Conservation (phyloP, 78 protist genomes). For the Capsaspora owczarzaki region DNA sequence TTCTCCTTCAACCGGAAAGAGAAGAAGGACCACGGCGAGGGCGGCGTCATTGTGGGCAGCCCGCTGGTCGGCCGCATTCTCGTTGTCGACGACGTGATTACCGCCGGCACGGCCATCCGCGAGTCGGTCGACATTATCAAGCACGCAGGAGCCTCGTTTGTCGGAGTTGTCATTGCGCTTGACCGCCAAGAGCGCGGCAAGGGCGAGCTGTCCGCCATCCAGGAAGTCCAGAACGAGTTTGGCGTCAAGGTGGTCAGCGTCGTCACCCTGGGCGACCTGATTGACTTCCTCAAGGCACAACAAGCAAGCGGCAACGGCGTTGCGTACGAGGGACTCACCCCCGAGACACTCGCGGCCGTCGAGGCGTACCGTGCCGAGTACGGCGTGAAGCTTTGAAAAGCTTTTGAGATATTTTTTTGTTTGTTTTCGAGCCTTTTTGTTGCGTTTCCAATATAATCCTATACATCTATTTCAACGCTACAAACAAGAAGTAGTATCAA, state of each 20-base stretch:
- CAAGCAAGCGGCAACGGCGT: not conserved
- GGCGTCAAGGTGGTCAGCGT: constrained; percentile 20
- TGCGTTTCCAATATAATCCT: too few relatives aligned
- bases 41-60: constrained; percentile 44
- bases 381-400: too few relatives aligned
- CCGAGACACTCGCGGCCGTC: not conserved
- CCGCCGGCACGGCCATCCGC: constrained; percentile 54
- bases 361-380: constrained; percentile 18
- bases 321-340: not conserved
- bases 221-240: constrained; percentile 20
- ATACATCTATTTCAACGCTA: too few relatives aligned
- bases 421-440: too few relatives aligned
- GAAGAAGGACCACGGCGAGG: constrained; percentile 59
- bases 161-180: constrained; percentile 35
- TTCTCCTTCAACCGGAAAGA: constrained; percentile 48
- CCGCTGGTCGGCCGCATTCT: constrained; percentile 30
- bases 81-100: constrained; percentile 48
- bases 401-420: too few relatives aligned
- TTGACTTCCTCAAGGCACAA: constrained; percentile 3
- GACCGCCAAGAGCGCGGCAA: constrained; percentile 43
- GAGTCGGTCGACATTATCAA: constrained; percentile 31
- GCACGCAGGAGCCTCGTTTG: not conserved
- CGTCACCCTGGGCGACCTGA: constrained; percentile 9
- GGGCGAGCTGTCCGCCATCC: constrained; percentile 22
- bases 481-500: too few relatives aligned